Conservation (phyloP, 148 eudicot species). For the Camellia sinensis region DNA sequence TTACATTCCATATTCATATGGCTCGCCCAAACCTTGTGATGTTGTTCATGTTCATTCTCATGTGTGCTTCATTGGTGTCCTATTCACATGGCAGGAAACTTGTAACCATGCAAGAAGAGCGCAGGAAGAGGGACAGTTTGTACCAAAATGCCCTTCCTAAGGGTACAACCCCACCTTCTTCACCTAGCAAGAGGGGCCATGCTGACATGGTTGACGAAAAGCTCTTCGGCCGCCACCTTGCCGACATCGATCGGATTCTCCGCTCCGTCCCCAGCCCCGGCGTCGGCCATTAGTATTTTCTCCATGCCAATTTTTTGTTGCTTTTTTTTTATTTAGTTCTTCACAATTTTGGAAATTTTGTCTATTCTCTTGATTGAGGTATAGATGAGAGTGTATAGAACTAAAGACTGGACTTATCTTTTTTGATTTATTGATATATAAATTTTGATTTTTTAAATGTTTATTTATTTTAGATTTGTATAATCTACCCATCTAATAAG, state of each 20-base stretch:
- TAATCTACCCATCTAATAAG: no score
- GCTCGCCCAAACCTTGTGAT: slow-evolving; percentile 17
- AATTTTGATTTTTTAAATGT: neutral
- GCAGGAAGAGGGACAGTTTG: slow-evolving; percentile 9
- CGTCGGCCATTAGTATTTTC: slow-evolving; percentile 32
- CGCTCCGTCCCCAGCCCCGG: slow-evolving; percentile 56
- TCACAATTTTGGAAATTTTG: neutral
- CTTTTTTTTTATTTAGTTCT: neutral
- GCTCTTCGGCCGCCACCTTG: slow-evolving; percentile 35
- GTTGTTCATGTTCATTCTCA: neutral
- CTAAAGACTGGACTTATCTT: neutral
- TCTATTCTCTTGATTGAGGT: neutral
- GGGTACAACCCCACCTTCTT: slow-evolving; percentile 22
- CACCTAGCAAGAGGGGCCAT: slow-evolving; percentile 36
- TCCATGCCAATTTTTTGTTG: neutral
- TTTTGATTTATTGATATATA: no score
- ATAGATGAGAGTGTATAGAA: neutral
- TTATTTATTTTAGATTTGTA: no score
- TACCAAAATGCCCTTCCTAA: slow-evolving; percentile 31
- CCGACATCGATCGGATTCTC: slow-evolving; percentile 30
- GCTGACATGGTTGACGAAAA: slow-evolving; percentile 13
- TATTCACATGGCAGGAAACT: slow-evolving; percentile 22
- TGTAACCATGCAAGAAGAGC: neutral
- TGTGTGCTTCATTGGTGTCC: slow-evolving; percentile 11
- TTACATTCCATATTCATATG: slow-evolving; percentile 2